Evolutionary conservation across 2,329 filamentous ascomycete genomes (phyloP).

Genomic region (Fusarium musae): DNA sequence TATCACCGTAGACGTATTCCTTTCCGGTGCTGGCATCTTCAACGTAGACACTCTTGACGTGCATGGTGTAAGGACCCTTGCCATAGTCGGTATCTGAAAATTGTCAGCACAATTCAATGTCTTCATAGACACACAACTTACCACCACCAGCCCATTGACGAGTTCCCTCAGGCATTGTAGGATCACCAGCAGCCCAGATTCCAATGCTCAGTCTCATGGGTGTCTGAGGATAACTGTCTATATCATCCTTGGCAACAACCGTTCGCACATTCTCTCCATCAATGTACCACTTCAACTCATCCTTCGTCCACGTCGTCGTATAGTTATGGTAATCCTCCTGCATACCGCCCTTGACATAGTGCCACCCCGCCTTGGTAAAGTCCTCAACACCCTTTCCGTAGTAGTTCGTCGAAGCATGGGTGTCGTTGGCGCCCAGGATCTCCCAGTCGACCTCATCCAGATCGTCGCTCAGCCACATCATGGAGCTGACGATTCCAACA

Average conservation of each 20-base stretch:
- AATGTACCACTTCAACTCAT: slow-evolving; percentile 74
- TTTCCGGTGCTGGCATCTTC: slow-evolving; percentile 71
- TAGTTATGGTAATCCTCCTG: slow-evolving; percentile 78
- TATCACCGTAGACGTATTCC: slow-evolving; percentile 73
- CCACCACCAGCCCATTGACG: slow-evolving; percentile 76
- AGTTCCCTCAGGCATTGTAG: slow-evolving; percentile 64
- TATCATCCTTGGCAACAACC: slow-evolving; percentile 68
- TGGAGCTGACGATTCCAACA: slow-evolving; percentile 80
- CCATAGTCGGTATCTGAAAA: slow-evolving; percentile 67
- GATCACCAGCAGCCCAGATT: slow-evolving; percentile 73
- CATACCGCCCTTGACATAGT: slow-evolving; percentile 63
- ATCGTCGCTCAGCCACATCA: slow-evolving; percentile 86
- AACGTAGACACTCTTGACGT: slow-evolving; percentile 68
- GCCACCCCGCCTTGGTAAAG: slow-evolving; percentile 70
- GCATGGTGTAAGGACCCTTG: slow-evolving; percentile 77
- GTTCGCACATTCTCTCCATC: slow-evolving; percentile 74
- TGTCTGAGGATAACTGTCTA: slow-evolving; percentile 77
- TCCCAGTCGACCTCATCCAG: slow-evolving; percentile 92
- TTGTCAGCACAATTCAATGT: background rate
- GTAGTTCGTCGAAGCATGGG: slow-evolving; percentile 76
- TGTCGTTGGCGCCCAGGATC: slow-evolving; percentile 75
- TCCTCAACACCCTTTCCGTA: slow-evolving; percentile 79
- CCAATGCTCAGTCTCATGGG: slow-evolving; percentile 77
- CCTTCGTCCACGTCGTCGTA: slow-evolving; percentile 77
- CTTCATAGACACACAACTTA: background rate